A percentile compares a stretch with the other conserved stretches of the same genome.
Conservation (phyloP, 1,284 basidiomycete genomes). For the Puccinia horiana region DNA sequence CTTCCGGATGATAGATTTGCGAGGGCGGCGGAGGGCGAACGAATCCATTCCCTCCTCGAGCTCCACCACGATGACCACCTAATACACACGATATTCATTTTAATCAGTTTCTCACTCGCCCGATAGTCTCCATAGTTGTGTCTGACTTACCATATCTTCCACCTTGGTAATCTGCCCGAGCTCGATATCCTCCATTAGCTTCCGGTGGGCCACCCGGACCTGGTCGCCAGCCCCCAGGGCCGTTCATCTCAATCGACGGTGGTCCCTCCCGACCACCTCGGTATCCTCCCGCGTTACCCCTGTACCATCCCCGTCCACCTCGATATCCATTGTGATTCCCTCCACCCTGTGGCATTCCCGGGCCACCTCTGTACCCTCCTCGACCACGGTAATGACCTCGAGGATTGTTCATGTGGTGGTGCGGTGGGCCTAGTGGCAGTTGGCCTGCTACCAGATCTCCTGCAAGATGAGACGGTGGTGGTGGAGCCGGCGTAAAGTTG, state of each 20-base stretch:
- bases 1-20: conserved; percentile 31
- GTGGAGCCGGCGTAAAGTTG: conserved; percentile 10
- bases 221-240: conserved; percentile 37
- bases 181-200: conserved; percentile 32
- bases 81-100: not conserved
- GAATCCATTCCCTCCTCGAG: conserved; percentile 24
- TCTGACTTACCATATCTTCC: conserved; percentile 41
- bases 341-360: conserved; percentile 29
- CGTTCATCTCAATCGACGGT: conserved; percentile 33
- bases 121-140: not conserved
- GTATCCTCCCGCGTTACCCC: conserved; percentile 34
- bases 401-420: conserved; percentile 20
- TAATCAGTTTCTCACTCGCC: not conserved
- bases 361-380: conserved; percentile 42
- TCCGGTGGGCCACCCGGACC: conserved; percentile 31
- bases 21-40: conserved; percentile 29
- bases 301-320: conserved; percentile 41
- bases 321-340: conserved; percentile 23
- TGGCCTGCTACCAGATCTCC: conserved; percentile 16
- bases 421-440: conserved; percentile 16
- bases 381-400: conserved; percentile 43
- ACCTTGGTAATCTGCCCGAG: conserved; percentile 33
- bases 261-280: conserved; percentile 36
- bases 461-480: conserved; percentile 6
- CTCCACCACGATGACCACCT: conserved; percentile 36